Base-by-base conservation (phyloP, 371 early-diverging fungal species). In the Circinella minor region DNA sequence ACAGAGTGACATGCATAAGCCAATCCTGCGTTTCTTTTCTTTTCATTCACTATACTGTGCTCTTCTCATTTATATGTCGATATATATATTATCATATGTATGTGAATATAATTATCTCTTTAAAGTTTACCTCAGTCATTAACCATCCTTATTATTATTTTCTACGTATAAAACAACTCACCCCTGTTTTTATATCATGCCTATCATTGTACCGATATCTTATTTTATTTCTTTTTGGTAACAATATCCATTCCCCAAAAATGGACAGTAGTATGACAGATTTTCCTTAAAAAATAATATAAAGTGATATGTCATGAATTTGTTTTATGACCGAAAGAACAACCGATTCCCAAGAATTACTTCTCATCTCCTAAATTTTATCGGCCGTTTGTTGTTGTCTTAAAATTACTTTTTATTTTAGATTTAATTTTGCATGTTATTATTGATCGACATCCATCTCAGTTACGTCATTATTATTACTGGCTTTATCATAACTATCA, bases 341-440 rank as follows among this genome's bases (percentile, higher is more conserved):
- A 59, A 27, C 37, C 36, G 36, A 15, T 38, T 61, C 37, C 37
- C 37, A 61, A 1, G 62, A 14, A 61, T 59, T 59, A n/a, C 60
- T 36, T 59, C 9, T 36, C 27, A n/a, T 43, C n/a, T 59, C 62
- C 62, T 38, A 61, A 5, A 4, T 61, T 38, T 4, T 61, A 37
- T 61, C 39, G 61, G 39, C 18, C 37, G 34, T 11, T 27, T 57
- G 7, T 51, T 8, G 6, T 9, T 43, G 9, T 51, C 60, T 59
- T 59, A 59, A 59, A 59, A 59, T 34, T 59, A 18, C 7, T 61
- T 36, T 38, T 61, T 27, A 5, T 57, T 57, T 18, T 57, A 38
- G 62, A 27, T 27, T 27, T 2, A 27, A 27, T 27, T 61, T 38
- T 51, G 51, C 51, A n/a, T 47, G 15, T 3, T 47, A 47, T 51